Base-by-base conservation (phyloP, 148 eudicot species). In the Cornus florida region DNA sequence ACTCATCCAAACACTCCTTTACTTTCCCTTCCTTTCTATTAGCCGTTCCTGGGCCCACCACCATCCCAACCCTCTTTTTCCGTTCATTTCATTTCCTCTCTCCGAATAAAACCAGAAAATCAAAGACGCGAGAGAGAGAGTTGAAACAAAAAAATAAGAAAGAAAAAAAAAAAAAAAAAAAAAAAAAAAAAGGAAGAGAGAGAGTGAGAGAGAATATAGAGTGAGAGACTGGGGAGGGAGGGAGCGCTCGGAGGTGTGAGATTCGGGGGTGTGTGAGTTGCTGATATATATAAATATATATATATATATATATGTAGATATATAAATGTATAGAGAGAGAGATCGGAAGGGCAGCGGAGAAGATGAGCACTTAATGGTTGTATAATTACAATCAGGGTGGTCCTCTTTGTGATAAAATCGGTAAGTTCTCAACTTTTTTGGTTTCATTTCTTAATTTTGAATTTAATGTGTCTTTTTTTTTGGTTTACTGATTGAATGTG, bases 21-120 rank as follows among this genome's bases (percentile, higher is more conserved):
- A 35, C 38, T 35, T 38, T 20, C 14, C 14, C 5, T 56, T 5
- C n/a, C 10, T 53, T 14, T 53, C 32, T 31, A 31, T 17, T 28
- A 53, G 65, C 75, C n/a, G 22, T 50, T 53, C 41, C 59, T 2
- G 75, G 75, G 39, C 65, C 75, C 75, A 48, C 75, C 65, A 73
- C 75, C 64, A 14, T 16, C 64, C 23, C 75, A 19, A 8, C 57
- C 24, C 66, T 53, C 57, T 28, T 62, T 62, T 60, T 73, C 32
- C 56, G 31, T 50, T 50, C 12, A 16, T 46, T 16, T 16, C 16
- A 69, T 5, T 4, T 33, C 22, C 5, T 19, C 72, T 19, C 65
- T 57, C 4, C 64, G 38, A 50, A 24, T 53, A 73, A 53, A 41
- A 73, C 43, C 75, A 53, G 64, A 53, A 53, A 50, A 73, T 53